Percentiles rank a stretch among this genome's conserved stretches.
Evolutionary conservation across 331 rosid species (phyloP).

Genomic region (Prunus yedoensis): DNA sequence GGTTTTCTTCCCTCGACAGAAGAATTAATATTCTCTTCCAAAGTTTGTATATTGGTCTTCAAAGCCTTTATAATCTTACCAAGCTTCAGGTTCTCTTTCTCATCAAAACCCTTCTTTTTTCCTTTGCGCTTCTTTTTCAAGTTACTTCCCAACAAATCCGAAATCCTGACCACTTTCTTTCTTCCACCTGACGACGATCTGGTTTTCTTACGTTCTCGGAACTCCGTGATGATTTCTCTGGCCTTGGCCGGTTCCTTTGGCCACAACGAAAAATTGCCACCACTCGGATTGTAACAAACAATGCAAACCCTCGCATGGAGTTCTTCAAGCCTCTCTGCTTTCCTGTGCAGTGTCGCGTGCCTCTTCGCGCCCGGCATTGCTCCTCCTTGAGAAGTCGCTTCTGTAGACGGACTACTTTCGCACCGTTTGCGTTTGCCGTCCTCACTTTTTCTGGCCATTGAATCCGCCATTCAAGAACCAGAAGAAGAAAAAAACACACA

Average conservation of each 20-base stretch:
- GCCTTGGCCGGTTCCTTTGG: constrained; percentile 1
- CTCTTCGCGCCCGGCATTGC: not conserved
- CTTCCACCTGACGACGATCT: too few relatives aligned
- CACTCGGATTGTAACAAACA: not conserved
- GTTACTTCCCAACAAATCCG: not conserved
- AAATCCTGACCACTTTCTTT: not conserved
- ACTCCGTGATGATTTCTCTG: not conserved
- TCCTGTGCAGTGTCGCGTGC: not conserved
- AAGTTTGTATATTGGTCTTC: not conserved
- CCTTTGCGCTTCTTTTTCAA: not conserved
- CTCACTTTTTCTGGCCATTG: not conserved
- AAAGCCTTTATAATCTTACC: not conserved
- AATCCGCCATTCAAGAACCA: not conserved
- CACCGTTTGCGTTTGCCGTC: not conserved
- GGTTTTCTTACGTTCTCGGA: not conserved
- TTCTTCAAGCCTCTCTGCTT: not conserved
- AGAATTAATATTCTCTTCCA: not conserved
- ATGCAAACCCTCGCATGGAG: not conserved
- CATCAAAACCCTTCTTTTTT: not conserved
- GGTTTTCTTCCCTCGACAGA: not conserved
- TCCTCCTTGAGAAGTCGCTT: too few relatives aligned
- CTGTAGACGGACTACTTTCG: not conserved
- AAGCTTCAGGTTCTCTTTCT: not conserved
- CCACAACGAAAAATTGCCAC: not conserved
- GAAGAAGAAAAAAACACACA: not conserved